phyloP scores from a whole-genome alignment of 345 rosid genomes.

The Syzygium grande region DNA sequence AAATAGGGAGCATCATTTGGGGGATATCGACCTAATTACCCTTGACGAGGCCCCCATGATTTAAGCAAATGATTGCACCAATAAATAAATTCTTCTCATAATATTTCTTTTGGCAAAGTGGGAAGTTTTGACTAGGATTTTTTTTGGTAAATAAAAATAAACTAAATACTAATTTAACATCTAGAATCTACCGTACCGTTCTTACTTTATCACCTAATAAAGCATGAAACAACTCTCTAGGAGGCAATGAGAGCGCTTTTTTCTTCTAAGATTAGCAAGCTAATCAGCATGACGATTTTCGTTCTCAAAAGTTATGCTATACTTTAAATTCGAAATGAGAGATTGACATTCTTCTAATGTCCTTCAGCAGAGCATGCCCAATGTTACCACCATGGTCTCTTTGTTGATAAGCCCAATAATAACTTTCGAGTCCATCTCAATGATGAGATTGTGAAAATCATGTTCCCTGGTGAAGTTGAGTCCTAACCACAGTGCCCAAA shows the following conservation, averaged over 20 bases:
- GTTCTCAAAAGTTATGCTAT: not conserved
- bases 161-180: not conserved
- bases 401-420: not conserved
- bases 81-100: not conserved
- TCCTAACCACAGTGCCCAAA: too few species aligned
- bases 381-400: not conserved
- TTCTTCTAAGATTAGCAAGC: not conserved
- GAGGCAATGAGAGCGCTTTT: too few species aligned
- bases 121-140: not conserved
- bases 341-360: not conserved
- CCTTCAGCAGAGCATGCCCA: too few species aligned
- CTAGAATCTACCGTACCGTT: not conserved
- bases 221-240: not conserved
- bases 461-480: too few species aligned
- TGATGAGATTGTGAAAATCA: not conserved
- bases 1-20: not conserved
- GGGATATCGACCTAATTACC: not conserved
- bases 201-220: not conserved
- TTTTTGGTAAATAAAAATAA: not conserved
- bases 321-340: not conserved
- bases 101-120: not conserved
- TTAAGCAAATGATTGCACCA: not conserved
- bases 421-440: not conserved
- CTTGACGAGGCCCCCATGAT: not conserved
- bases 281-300: not conserved